phyloP scores from a whole-genome alignment of 192 early-diverging fungal species.

The Entomortierella beljakovae region DNA sequence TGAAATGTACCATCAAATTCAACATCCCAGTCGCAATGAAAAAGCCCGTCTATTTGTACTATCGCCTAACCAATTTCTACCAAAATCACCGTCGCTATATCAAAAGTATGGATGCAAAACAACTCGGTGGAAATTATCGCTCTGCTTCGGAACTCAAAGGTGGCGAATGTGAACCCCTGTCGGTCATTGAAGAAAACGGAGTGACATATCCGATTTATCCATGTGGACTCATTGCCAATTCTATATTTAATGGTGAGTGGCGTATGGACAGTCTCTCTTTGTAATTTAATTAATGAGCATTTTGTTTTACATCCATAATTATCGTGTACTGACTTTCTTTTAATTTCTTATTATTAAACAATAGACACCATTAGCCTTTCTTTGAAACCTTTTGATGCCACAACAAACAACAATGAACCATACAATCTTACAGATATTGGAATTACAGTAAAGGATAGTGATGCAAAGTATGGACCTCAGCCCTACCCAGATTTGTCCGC shows the following conservation, averaged over 20 bases:
- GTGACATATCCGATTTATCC: slow-evolving; percentile 79
- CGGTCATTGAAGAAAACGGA: slow-evolving; percentile 14
- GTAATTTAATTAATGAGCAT: neutral
- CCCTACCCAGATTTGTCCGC: slow-evolving; percentile 60
- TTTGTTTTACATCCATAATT: neutral
- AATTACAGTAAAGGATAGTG: slow-evolving; percentile 92
- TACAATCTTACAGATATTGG: slow-evolving; percentile 73
- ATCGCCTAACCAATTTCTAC: slow-evolving; percentile 97
- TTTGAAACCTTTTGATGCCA: slow-evolving; percentile 61
- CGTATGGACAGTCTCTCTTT: neutral
- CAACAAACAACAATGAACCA: slow-evolving; percentile 36
- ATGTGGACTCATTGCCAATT: slow-evolving; percentile 98
- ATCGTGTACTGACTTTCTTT: neutral
- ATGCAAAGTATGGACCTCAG: slow-evolving; percentile 71
- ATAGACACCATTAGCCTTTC: neutral
- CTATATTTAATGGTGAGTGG: slow-evolving; percentile 89
- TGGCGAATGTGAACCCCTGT: slow-evolving; percentile 71
- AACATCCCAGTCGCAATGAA: slow-evolving; percentile 74
- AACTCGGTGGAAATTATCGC: slow-evolving; percentile 78
- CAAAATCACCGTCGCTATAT: slow-evolving; percentile 99
- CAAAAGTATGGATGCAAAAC: slow-evolving; percentile 85
- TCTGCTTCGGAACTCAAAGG: slow-evolving; percentile 55
- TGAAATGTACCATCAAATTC: slow-evolving; percentile 79
- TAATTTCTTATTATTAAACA: neutral
- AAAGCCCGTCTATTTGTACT: slow-evolving; percentile 91